Conservation (phyloP, 257 asterid genomes). For the Henckelia pumila region DNA sequence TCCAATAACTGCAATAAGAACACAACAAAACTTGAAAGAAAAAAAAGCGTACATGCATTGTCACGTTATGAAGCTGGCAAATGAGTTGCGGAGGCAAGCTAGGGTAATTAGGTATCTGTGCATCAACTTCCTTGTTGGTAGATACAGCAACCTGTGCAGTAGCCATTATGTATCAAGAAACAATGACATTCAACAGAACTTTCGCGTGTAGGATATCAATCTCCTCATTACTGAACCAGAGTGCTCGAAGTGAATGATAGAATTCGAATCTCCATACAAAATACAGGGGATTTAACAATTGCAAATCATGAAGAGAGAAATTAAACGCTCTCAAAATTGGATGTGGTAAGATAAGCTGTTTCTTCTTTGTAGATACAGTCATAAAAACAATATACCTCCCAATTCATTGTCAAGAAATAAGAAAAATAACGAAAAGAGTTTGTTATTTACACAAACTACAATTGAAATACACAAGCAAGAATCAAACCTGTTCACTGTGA, state of each 20-base stretch:
- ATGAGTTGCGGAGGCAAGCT: conserved; percentile 67
- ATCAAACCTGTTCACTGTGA: conserved; percentile 70
- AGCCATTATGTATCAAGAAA: conserved; percentile 16
- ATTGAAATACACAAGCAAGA: conserved; percentile 3
- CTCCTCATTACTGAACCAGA: background rate
- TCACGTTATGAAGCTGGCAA: conserved; percentile 71
- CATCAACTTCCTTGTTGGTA: conserved; percentile 68
- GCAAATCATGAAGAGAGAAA: conserved; percentile 3
- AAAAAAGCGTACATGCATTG: conserved; percentile 61
- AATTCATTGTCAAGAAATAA: background rate
- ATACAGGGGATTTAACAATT: background rate
- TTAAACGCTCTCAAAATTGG: background rate
- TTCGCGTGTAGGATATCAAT: background rate
- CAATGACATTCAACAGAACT: conserved; percentile 1
- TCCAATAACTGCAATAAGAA: conserved; percentile 2
- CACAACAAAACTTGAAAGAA: conserved; percentile 8
- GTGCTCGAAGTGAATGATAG: background rate
- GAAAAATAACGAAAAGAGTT: too few relatives aligned
- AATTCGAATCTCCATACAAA: background rate
- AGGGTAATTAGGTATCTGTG: conserved; percentile 64
- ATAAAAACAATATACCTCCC: background rate
- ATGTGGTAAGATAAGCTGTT: background rate
- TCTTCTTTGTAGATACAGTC: background rate
- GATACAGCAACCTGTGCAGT: conserved; percentile 60
- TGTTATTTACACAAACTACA: background rate